These are phyloP conservation scores for Rhodosporidiobolus sp. DNA, from an alignment of 768 basidiomycete genomes.

Conservation along the genomic window DNA sequence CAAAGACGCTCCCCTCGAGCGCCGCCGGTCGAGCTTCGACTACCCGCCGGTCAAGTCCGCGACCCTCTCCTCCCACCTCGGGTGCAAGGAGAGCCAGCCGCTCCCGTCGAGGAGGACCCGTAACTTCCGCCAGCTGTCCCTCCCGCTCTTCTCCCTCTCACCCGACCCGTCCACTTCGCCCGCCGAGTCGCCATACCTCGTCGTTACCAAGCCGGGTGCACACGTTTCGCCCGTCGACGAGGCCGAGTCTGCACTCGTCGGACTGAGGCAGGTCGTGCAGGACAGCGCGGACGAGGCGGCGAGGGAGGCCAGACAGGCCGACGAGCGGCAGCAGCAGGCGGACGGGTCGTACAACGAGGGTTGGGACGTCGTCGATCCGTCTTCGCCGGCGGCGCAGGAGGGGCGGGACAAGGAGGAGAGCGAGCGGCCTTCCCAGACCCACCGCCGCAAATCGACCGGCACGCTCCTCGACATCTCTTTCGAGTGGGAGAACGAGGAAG, in stretches of 20 bases:
- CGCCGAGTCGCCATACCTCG: neutral
- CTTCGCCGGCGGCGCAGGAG: too few species aligned
- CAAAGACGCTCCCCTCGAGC: neutral
- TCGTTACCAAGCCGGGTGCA: too few species aligned
- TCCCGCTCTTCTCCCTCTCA: slow-evolving; percentile 1
- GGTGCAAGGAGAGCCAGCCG: neutral
- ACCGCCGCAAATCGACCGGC: neutral
- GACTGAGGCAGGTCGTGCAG: neutral
- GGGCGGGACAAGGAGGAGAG: neutral
- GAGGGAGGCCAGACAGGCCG: neutral
- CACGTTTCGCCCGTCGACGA: neutral
- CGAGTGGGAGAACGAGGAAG: slow-evolving; percentile 21
- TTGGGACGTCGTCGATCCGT: too few species aligned
- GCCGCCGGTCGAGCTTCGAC: slow-evolving; percentile 1
- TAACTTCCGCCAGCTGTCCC: slow-evolving; percentile 22
- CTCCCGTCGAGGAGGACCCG: neutral
- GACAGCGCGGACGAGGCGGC: neutral
- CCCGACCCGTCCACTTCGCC: too few species aligned
- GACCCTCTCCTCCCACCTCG: neutral
- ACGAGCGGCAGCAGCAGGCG: neutral
- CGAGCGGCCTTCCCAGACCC: neutral
- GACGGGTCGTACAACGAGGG: neutral
- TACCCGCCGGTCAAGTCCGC: neutral
- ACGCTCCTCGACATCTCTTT: slow-evolving; percentile 28
- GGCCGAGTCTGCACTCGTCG: neutral